These are phyloP conservation scores for Rhynchosporium graminicola DNA, from an alignment of 2,329 filamentous ascomycete species.

Conservation along the genomic window DNA sequence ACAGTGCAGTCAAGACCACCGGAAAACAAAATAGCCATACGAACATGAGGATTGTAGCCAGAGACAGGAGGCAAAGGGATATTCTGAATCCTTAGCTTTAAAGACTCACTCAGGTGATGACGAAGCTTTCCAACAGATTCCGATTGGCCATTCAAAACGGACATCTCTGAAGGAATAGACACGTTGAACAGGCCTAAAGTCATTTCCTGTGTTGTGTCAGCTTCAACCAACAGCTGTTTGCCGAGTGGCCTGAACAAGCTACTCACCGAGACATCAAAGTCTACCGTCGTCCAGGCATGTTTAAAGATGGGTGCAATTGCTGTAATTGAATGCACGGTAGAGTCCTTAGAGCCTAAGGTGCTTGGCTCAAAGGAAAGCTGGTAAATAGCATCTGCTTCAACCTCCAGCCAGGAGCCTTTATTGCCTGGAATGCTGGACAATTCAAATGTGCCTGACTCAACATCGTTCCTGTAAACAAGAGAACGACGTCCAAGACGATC, in stretches of 20 bases:
- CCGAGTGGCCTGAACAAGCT: too few relatives aligned
- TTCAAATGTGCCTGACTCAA: constrained; percentile 48
- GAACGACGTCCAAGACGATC: constrained; percentile 88
- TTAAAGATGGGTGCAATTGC: constrained; percentile 11
- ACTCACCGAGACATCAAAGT: constrained; percentile 10
- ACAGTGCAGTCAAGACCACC: constrained; percentile 92
- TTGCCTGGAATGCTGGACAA: constrained; percentile 72
- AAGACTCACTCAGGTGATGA: constrained; percentile 58
- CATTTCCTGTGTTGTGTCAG: constrained; percentile 21
- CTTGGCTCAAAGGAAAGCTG: constrained; percentile 29
- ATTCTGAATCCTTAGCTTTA: constrained; percentile 63
- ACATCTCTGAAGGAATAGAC: constrained; percentile 42
- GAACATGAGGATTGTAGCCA: constrained; percentile 44
- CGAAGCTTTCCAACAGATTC: constrained; percentile 55
- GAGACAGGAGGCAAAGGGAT: constrained; percentile 60
- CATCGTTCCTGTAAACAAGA: constrained; percentile 61
- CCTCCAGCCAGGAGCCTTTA: constrained; percentile 67
- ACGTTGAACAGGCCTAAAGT: constrained; percentile 39
- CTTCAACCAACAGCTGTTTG: neutral
- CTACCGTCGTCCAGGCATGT: constrained; percentile 19
- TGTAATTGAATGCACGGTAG: neutral
- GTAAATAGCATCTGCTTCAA: constrained; percentile 83
- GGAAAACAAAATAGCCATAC: constrained; percentile 84
- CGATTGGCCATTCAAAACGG: constrained; percentile 45
- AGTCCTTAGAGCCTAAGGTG: neutral